Evolutionary conservation across 2,329 filamentous ascomycete genomes (phyloP), one percentile per base, ranked within the genome.

Genomic region (Lanzia echinophila): DNA sequence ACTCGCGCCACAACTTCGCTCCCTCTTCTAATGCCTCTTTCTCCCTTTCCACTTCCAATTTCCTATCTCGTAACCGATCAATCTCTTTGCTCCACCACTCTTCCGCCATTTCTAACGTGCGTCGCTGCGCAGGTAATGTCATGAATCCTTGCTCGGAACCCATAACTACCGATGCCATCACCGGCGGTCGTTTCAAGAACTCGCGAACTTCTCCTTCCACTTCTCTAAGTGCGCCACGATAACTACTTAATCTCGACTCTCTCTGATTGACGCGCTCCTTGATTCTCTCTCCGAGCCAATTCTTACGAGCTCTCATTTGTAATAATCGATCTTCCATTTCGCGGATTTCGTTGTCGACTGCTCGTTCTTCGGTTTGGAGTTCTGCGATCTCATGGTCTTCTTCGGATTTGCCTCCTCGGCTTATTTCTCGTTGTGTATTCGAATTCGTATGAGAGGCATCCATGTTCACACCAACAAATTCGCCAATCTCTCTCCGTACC

Each of bases 171-270:
- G 59, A 63, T 15, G 52, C 56, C 10, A 54, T 47, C 15, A 61
- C 69, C 0, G 80, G 79, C 1, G 83, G 82, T 13, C 76, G 74
- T 10, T 70, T 73, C 60, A 90, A 71, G 55, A 90, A 78, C 3
- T 71, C 72, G 5, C 72, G 70, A 6, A 89, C 75, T 52, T 87
- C 79, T 13, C 72, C 73, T 56, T 90, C 84, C 6, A 88, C 76
- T 51, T 88, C 79, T 53, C 74, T 79, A 34, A 89, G 70, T 3
- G 85, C 84, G 1, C 83, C 79, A 19, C 77, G 80, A 66, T 89
- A 90, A 0, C 85, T 84, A 53, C 84, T 87, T 13, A 90, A 67
- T n/a, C 82, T 82, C 2, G 86, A 83, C 65, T 90, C 86, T 36
- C 84, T 74, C 51, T 77, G 76, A 60, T 84, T 90, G 58, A 78